These are phyloP conservation scores for Botryotinia narcissicola DNA, from an alignment of 2,329 filamentous ascomycete species.

Conservation along the genomic window DNA sequence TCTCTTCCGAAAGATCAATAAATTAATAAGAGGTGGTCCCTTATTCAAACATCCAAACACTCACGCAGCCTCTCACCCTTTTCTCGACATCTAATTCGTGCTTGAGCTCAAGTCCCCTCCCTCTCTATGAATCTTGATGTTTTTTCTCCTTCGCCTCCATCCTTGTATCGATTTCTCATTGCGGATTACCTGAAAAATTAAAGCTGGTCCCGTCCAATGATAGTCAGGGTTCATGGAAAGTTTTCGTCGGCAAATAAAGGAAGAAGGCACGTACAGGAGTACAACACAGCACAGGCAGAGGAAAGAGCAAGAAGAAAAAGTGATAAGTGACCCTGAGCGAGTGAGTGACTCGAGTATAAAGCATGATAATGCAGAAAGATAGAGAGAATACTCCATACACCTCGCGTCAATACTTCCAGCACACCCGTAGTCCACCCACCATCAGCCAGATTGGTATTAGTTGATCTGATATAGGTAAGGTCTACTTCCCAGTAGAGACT, in stretches of 20 bases:
- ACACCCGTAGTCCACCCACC: not conserved
- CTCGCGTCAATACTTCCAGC: not conserved
- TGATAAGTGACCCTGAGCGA: not conserved
- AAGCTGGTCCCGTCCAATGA: not conserved
- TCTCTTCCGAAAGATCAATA: slow-evolving; percentile 8
- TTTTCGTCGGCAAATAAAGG: not conserved
- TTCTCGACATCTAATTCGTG: not conserved
- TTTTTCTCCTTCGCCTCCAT: not conserved
- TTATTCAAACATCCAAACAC: not conserved
- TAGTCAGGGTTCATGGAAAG: not conserved
- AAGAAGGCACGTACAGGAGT: not conserved
- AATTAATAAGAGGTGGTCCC: not conserved
- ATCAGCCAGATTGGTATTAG: not conserved
- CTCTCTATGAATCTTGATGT: not conserved
- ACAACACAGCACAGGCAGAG: not conserved
- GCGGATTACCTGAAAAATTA: not conserved
- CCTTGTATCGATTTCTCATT: not conserved
- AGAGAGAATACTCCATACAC: not conserved
- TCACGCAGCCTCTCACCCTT: not conserved
- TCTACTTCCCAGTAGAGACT: not conserved
- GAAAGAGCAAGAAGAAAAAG: not conserved
- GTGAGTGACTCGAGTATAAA: not conserved
- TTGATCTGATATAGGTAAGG: not conserved
- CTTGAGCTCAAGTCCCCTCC: not conserved
- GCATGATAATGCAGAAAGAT: not conserved